phyloP scores from a whole-genome alignment of 176 grass and related monocot species.

The Ensete ventricosum region DNA sequence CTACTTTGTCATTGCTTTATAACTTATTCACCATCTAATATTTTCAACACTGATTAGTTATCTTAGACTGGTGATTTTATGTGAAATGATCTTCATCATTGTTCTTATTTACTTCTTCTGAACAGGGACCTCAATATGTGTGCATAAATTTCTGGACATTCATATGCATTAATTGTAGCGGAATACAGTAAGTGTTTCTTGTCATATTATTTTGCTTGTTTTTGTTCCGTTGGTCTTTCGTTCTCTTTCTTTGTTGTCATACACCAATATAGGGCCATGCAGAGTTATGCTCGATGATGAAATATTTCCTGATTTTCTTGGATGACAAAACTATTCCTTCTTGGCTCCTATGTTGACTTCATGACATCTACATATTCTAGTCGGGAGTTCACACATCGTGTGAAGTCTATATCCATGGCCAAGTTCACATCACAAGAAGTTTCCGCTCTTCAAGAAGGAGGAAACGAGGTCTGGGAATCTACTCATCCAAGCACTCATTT shows the following conservation, averaged over 20 bases:
- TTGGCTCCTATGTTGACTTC: slow-evolving; percentile 13
- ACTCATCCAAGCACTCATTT: not conserved
- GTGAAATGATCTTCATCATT: not conserved
- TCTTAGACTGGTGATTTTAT: not conserved
- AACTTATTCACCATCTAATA: too few species aligned
- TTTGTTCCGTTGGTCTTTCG: not conserved
- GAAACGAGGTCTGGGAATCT: slow-evolving; percentile 36
- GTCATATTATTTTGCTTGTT: not conserved
- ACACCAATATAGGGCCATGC: not conserved
- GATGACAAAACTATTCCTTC: not conserved
- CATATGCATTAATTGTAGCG: slow-evolving; percentile 51
- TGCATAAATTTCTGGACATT: slow-evolving; percentile 63
- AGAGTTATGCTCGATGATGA: not conserved
- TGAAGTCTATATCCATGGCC: slow-evolving; percentile 68
- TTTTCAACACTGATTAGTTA: not conserved
- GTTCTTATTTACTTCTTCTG: slow-evolving; percentile 12
- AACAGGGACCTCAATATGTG: slow-evolving; percentile 65
- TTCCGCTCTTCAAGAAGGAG: slow-evolving; percentile 52
- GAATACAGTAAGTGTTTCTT: slow-evolving; percentile 56
- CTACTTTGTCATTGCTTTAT: too few species aligned
- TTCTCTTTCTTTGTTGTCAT: not conserved
- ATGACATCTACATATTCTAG: slow-evolving; percentile 12
- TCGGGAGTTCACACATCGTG: slow-evolving; percentile 63
- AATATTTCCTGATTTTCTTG: not conserved
- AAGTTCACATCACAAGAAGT: slow-evolving; percentile 57